A percentile compares a stretch with the other conserved stretches of the same genome.
These are phyloP conservation scores for Trichoderma sp. DNA, from an alignment of 2,329 filamentous ascomycete species.

Conservation along the genomic window DNA sequence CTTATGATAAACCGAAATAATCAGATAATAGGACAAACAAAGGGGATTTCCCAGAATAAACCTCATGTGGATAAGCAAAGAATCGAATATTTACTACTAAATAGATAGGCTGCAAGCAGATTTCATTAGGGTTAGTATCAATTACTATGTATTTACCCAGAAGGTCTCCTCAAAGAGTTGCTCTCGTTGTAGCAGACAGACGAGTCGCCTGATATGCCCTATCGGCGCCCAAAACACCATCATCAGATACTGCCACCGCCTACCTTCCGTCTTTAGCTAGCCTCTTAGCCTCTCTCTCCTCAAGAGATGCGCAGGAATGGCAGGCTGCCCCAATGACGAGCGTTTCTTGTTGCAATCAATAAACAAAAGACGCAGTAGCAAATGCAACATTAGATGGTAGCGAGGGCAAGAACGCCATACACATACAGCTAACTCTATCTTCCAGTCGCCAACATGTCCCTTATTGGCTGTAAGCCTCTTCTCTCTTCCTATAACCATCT, in stretches of 20 bases:
- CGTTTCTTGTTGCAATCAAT: background rate
- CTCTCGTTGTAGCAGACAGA: no score
- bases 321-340: background rate
- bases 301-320: background rate
- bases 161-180: background rate
- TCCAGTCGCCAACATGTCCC: background rate
- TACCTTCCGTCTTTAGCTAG: constrained; percentile 13
- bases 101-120: background rate
- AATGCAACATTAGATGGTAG: background rate
- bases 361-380: background rate
- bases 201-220: background rate
- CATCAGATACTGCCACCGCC: background rate
- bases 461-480: background rate
- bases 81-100: background rate
- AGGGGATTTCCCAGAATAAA: background rate
- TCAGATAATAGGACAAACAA: background rate
- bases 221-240: background rate
- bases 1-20: background rate
- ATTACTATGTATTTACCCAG: background rate
- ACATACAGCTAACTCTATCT: background rate
- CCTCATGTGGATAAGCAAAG: background rate
- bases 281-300: background rate
- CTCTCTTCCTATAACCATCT: constrained; percentile 1
- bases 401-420: constrained; percentile 3
- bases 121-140: background rate